Base-by-base conservation (phyloP, 352 stramenopile genomes). In the Thraustochytrium sp. region DNA sequence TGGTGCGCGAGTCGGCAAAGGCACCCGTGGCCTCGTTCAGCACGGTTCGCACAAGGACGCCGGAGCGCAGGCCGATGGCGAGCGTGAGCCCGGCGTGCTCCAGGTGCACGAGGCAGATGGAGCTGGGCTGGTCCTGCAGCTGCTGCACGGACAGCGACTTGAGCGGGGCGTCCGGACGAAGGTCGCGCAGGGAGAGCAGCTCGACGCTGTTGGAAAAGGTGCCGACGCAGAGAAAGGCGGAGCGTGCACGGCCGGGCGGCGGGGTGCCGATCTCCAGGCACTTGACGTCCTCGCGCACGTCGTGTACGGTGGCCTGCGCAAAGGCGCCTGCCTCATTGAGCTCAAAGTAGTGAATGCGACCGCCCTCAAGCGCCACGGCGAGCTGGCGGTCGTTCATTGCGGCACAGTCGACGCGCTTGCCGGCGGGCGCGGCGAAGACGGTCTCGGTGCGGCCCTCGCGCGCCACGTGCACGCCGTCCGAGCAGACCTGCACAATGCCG, bases 271-370 rank as follows among this genome's bases (percentile, higher is more conserved):
- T 91, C 82, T 99, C 96, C n/a, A 99, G 87, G 61, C 94, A 98
- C 75, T 91, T 97, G 3, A 99, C 95, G 89, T 99, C 96, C 55
- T 96, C 95, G 40, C 95, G 94, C 23, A 98, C 89, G 84, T 98
- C 95, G 37, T 94, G 97, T 26, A 44, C 59, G 1, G 92, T 93
- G 29, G 93, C 92, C 83, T 99, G 96, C n/a, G 89, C 92, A 21
- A 99, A 87, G 65, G 97, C 94, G n/a, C 94, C 93, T 0, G 90
- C 89, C 31, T 90, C 87, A 74, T 97, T 94, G 75, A 99, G 89
- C 86, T 99, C 95, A 88, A 99, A 99, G 90, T 99, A 99, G 84
- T 98, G 97, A 75, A 98, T 89, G 63, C 94, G n/a, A 21, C 40
- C 44, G 53, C 42, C 75, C n/a, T 53, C 95, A 29, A 99, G 91